Conservation (phyloP, 345 rosid genomes). For the Camelina laxa region DNA sequence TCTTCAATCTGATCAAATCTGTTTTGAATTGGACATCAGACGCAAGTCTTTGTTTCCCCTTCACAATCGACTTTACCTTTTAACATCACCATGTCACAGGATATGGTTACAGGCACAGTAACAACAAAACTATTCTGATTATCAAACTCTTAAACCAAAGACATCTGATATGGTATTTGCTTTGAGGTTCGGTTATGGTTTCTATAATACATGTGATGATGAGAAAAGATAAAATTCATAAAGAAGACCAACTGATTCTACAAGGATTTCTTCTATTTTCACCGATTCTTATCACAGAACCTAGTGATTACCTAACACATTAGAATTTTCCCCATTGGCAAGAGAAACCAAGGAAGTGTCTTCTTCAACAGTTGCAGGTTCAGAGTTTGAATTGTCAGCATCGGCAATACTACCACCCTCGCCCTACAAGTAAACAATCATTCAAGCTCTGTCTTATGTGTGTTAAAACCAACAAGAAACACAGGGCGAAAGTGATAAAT, state of each 20-base stretch:
- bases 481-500: background rate
- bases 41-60: background rate
- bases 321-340: slow-evolving; percentile 32
- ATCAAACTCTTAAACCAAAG: slow-evolving; percentile 32
- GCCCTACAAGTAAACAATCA: slow-evolving; percentile 26
- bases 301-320: slow-evolving; percentile 37
- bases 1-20: background rate
- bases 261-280: slow-evolving; percentile 24
- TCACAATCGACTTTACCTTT: background rate
- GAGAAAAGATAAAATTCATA: slow-evolving; percentile 25
- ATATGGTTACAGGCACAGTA: background rate
- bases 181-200: slow-evolving; percentile 37
- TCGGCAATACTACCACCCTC: slow-evolving; percentile 33
- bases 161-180: slow-evolving; percentile 27
- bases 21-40: background rate
- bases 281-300: slow-evolving; percentile 30
- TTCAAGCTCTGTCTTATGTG: background rate
- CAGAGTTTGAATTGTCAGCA: slow-evolving; percentile 27
- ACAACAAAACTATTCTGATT: background rate
- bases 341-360: slow-evolving; percentile 28
- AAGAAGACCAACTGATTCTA: slow-evolving; percentile 28
- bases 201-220: slow-evolving; percentile 39
- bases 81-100: background rate
- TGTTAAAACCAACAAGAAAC: background rate
- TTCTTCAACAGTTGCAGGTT: slow-evolving; percentile 19